These are phyloP conservation scores for Yamadazyma mexicana DNA, from an alignment of 1,139 yeast species.

Conservation along the genomic window DNA sequence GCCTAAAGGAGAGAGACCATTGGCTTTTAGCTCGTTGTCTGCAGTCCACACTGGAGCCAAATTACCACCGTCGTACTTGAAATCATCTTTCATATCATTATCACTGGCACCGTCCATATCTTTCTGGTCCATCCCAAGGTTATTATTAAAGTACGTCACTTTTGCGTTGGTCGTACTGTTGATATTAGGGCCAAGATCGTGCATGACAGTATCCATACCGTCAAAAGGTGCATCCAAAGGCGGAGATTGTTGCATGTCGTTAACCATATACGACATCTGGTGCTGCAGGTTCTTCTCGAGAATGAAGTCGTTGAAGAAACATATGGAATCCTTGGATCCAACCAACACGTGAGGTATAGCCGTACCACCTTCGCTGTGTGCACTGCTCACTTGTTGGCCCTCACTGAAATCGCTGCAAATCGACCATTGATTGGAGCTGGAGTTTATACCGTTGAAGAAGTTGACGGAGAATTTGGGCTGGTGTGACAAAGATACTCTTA, in stretches of 20 bases:
- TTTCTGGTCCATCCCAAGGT: not conserved
- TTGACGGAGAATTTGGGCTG: conserved; percentile 79
- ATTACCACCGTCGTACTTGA: conserved; percentile 7
- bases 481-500: conserved; percentile 51
- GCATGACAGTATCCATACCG: conserved; percentile 3
- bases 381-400: conserved; percentile 74
- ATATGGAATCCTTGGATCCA: conserved; percentile 53
- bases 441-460: conserved; percentile 52
- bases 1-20: conserved; percentile 26
- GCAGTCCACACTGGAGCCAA: conserved; percentile 24
- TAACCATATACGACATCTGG: conserved; percentile 15
- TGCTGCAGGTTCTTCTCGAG: conserved; percentile 37
- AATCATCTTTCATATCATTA: conserved; percentile 16
- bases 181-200: not conserved
- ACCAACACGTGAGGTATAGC: conserved; percentile 55
- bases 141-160: not conserved
- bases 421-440: conserved; percentile 70
- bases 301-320: conserved; percentile 55
- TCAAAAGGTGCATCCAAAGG: not conserved
- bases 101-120: conserved; percentile 15
- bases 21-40: conserved; percentile 15
- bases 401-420: conserved; percentile 82
- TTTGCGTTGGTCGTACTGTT: not conserved
- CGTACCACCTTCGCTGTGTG: conserved; percentile 57
- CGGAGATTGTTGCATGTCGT: conserved; percentile 4